Evolutionary conservation across 805 yeast species (phyloP).

Genomic region (Wickerhamomyces chambardii): DNA sequence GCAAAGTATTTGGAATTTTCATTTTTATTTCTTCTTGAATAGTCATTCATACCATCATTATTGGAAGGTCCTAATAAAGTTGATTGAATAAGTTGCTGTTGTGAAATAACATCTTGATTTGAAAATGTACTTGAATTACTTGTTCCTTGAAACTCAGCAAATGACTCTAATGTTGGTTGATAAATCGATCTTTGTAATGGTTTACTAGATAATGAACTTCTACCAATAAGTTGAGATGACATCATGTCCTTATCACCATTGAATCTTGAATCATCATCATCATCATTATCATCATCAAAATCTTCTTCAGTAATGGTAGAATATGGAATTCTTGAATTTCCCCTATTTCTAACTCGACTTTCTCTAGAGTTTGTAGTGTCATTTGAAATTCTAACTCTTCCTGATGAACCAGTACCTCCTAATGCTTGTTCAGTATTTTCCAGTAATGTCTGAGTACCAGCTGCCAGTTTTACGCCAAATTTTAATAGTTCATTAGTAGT

Average conservation of each 20-base stretch:
- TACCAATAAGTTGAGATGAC: slow-evolving; percentile 14
- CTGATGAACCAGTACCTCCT: slow-evolving; percentile 64
- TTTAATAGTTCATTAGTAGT: slow-evolving; percentile 76
- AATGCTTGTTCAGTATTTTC: slow-evolving; percentile 74
- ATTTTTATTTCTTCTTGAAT: too few relatives aligned
- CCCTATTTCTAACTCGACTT: too few relatives aligned
- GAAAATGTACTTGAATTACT: too few relatives aligned
- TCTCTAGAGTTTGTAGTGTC: too few relatives aligned
- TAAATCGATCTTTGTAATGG: slow-evolving; percentile 14
- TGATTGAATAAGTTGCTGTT: not conserved
- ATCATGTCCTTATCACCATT: slow-evolving; percentile 8
- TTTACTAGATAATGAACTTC: slow-evolving; percentile 11
- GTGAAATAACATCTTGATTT: not conserved
- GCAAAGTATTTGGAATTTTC: slow-evolving; percentile 17
- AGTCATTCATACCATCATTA: too few relatives aligned
- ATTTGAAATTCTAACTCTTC: slow-evolving; percentile 25
- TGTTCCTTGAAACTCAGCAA: slow-evolving; percentile 13
- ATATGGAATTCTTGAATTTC: too few relatives aligned
- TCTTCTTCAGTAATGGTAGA: slow-evolving; percentile 13
- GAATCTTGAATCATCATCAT: slow-evolving; percentile 21
- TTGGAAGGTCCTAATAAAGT: not conserved
- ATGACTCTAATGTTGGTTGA: slow-evolving; percentile 18
- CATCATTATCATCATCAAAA: slow-evolving; percentile 25
- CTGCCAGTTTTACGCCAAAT: slow-evolving; percentile 76
- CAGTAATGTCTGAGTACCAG: slow-evolving; percentile 76